Evolutionary conservation across 2,329 filamentous ascomycete genomes (phyloP), one percentile per base, ranked within the genome.

Genomic region (Leptographium wingfieldii): DNA sequence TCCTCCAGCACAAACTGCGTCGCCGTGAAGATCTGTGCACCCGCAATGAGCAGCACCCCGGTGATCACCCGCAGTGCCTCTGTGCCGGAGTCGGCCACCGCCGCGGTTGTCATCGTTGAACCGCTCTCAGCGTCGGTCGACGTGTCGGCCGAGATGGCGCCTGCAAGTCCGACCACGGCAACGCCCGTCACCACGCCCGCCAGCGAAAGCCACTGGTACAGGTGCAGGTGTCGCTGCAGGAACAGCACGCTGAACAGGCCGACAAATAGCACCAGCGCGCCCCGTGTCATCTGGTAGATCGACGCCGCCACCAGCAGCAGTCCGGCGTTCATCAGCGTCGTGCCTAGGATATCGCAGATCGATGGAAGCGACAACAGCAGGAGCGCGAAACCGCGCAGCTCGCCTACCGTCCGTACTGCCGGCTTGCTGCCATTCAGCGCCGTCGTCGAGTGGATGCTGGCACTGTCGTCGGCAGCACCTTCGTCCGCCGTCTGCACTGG

Each of bases 241-340:
- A 99, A 97, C 14, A 95, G 68, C 33, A 99, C 92, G 68, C 91
- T 96, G 75, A 99, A 96, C 0, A 97, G 76, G 0, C 94, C 94
- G 25, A 99, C 94, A 67, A 99, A 99, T 7, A 99, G 80, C 3
- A 99, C 92, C 51, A 99, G 79, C 0, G 94, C 94, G 10, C 94
- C 94, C 61, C 94, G 81, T 1, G 92, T 97, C 94, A 99, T 99
- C 75, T 99, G 94, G 74, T 96, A 99, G 69, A 99, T 96, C 62
- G 90, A 95, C 1, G 94, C 90, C 14, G 90, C 94, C 29, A 97
- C 92, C 70, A 97, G 92, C 56, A 97, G 80, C 65, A 99, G 79
- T 3, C 94, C 94, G 5, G 90, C 88, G 69, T 99, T 99, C 92
- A 99, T 97, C 59, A 97, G 81, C 4, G 94, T 99, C 5, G 94